Evolutionary conservation across 2,329 filamentous ascomycete species (phyloP), one percentile per base, ranked within the genome.

Genomic region (Aspergillus fischeri): DNA sequence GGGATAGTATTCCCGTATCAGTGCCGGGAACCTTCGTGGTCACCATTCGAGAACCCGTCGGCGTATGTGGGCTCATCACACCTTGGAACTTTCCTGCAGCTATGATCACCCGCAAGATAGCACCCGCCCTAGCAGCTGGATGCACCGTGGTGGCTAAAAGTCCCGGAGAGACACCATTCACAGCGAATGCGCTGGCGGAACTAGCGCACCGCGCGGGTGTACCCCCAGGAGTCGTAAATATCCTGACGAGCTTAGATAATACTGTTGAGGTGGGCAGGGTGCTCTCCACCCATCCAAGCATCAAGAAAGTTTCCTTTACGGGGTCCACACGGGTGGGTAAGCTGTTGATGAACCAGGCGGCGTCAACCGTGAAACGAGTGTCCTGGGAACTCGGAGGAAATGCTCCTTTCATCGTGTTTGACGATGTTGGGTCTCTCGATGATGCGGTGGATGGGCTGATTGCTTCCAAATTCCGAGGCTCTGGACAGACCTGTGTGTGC

Each of bases 351-450:
- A 89, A 90, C 78, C 92, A 97, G 75, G 88, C 89, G 10, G 85
- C 92, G 0, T 83, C 84, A 47, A 96, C 92, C 0, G 78, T 91
- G 28, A 97, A 97, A 83, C 90, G 90, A 71, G 79, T 90, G 1
- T 94, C 90, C 0, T 89, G 96, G 73, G 93, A 97, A 73, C 87
- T 97, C 1, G 93, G 93, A 54, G 93, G 93, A 50, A 97, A 97
- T 73, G 90, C 93, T 0, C 93, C 93, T 1, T 96, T 97, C 72
- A 97, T 97, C 64, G 91, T 97, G 35, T 97, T 97, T 70, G 92
- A 97, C 68, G 93, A 97, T 69, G 73, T 74, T 14, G 90, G 93
- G 21, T 90, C 97, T 70, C 78, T 97, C 21, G 92, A 97, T 58
- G 78, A 80, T 3, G 94, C 94, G 2, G 91, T 97, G 1, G 78